These are phyloP conservation scores for Brachypodium distachyon DNA, from an alignment of 202 grass and related monocot species.

Conservation along the genomic window DNA sequence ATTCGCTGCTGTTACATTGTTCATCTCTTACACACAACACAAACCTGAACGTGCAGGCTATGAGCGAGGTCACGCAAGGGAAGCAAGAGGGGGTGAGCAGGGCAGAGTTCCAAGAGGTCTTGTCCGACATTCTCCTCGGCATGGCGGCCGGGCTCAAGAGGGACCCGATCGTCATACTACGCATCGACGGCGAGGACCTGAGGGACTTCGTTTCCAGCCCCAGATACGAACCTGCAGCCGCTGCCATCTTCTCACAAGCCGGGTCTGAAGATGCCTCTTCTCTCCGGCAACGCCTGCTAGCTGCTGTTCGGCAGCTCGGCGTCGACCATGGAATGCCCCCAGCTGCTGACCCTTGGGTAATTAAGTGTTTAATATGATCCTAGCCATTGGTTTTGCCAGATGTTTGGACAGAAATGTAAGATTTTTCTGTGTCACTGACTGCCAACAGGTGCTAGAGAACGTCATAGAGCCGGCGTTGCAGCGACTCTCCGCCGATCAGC, in stretches of 20 bases:
- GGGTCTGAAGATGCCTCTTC: conserved; percentile 16
- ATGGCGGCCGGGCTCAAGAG: conserved; percentile 88
- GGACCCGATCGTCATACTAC: conserved; percentile 78
- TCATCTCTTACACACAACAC: neutral
- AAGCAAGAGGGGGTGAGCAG: conserved; percentile 67
- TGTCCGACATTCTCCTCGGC: conserved; percentile 63
- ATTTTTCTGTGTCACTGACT: neutral
- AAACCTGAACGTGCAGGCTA: conserved; percentile 40
- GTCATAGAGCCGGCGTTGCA: conserved; percentile 51
- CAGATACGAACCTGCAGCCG: conserved; percentile 41
- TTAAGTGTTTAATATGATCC: neutral
- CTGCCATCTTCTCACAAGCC: conserved; percentile 46
- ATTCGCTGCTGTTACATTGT: neutral
- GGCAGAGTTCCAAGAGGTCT: conserved; percentile 63
- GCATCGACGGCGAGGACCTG: conserved; percentile 87
- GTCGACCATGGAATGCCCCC: conserved; percentile 84
- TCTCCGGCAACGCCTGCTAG: conserved; percentile 33
- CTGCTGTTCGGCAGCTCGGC: conserved; percentile 42
- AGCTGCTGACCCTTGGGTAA: conserved; percentile 66
- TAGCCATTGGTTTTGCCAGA: neutral
- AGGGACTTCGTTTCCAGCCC: conserved; percentile 53
- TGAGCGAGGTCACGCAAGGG: conserved; percentile 68
- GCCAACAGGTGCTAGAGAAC: conserved; percentile 48
- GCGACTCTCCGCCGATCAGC: conserved; percentile 29
- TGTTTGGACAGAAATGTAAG: neutral